Evolutionary conservation across 768 basidiomycete genomes (phyloP).

Genomic region (Strobilomyces echinocephalus): DNA sequence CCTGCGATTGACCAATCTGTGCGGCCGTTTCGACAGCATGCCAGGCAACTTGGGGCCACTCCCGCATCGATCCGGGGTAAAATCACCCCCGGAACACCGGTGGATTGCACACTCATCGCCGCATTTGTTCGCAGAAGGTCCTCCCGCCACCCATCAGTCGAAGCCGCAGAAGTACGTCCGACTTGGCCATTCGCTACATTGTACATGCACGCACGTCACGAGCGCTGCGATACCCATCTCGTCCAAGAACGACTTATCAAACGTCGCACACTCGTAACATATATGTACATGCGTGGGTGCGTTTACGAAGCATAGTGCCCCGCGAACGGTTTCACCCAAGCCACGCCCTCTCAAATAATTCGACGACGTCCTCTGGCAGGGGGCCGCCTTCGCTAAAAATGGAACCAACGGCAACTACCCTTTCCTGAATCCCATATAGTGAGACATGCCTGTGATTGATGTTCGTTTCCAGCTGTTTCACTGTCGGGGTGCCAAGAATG

Average conservation of each 20-base stretch:
- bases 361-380: constrained; percentile 9
- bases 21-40: background rate
- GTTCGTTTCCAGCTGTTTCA: constrained; percentile 33
- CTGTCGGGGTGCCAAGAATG: constrained; percentile 36
- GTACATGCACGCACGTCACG: too few species aligned
- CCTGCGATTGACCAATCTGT: too few species aligned
- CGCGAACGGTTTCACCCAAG: constrained; percentile 2
- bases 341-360: constrained; percentile 12
- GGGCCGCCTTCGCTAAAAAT: constrained; percentile 19
- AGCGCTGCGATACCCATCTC: background rate
- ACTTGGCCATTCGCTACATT: background rate
- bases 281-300: too few species aligned
- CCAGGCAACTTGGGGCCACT: background rate
- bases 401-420: background rate
- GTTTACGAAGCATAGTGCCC: constrained; percentile 10
- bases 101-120: background rate
- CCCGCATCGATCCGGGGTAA: background rate
- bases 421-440: background rate
- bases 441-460: constrained; percentile 13
- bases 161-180: background rate
- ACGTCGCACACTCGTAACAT: background rate
- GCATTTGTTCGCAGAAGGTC: background rate
- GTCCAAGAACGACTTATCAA: background rate
- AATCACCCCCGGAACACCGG: background rate
- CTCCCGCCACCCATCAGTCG: background rate